phyloP scores from a whole-genome alignment of 768 basidiomycete species.

The Hygrocybe punicea region DNA sequence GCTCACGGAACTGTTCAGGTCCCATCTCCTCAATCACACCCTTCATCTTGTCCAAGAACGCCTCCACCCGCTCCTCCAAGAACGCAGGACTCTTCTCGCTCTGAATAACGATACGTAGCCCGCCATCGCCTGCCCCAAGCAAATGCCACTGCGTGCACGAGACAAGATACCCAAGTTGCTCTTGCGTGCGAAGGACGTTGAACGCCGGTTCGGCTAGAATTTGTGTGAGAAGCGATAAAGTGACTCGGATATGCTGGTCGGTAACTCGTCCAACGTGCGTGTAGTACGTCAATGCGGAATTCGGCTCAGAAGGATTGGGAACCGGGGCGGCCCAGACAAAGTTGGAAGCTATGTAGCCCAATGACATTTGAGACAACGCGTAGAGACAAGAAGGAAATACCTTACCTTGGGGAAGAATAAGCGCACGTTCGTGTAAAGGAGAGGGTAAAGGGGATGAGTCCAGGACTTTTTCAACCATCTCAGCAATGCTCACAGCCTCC shows the following conservation, averaged over 20 bases:
- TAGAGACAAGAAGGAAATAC: background rate
- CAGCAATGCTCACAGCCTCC: constrained; percentile 75
- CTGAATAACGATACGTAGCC: constrained; percentile 82
- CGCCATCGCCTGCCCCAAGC: constrained; percentile 64
- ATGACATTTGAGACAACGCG: background rate
- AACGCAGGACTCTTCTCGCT: constrained; percentile 77
- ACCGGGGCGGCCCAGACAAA: constrained; percentile 62
- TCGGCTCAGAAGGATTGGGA: constrained; percentile 81
- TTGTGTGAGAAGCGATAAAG: constrained; percentile 69
- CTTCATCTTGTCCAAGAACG: constrained; percentile 78
- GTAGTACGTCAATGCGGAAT: constrained; percentile 85
- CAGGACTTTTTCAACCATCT: constrained; percentile 67
- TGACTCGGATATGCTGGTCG: constrained; percentile 63
- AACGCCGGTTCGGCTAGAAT: constrained; percentile 91
- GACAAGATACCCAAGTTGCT: constrained; percentile 95
- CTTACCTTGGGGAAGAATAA: constrained; percentile 70
- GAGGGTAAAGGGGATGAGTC: constrained; percentile 50
- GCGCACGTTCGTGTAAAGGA: constrained; percentile 49
- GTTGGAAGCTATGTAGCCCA: constrained; percentile 54
- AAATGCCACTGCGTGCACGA: constrained; percentile 54
- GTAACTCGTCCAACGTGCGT: constrained; percentile 69
- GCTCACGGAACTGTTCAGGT: constrained; percentile 69
- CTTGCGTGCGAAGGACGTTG: constrained; percentile 84
- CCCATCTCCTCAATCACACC: constrained; percentile 63
- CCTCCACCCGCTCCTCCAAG: constrained; percentile 84